Base-by-base conservation (phyloP, 2,329 filamentous ascomycete species). In the Sarocladium oryzae region DNA sequence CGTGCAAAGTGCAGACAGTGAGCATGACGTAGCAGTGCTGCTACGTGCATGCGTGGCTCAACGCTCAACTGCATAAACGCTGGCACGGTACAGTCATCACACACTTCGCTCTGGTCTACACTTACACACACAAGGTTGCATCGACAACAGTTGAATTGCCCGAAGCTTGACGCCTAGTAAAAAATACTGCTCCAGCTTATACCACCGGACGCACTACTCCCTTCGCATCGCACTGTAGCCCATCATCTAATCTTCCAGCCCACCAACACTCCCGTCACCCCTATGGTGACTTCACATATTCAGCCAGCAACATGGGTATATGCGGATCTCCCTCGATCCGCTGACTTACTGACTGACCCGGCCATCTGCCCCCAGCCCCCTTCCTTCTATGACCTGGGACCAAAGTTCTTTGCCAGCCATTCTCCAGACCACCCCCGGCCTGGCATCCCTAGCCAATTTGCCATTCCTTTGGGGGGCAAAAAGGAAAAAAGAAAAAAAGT, bases 301-400 rank as follows among this genome's bases (percentile, higher is more conserved):
- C 23, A 7, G 8, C 40, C 40, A 43, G 20, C 40, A 43, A 26
- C n/a, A 43, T 43, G 40, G 40, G 40, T 43, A 43, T 43, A 43
- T 43, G 26, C 40, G 23, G 40, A 43, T 24, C 23, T n/a, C 21
- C 23, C 28, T 30, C 13, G 7, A 7, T 43, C 40, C 23, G 40
- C 16, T 20, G 40, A 43, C 40, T 43, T n/a, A n/a, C n/a, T n/a
- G n/a, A n/a, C n/a, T n/a, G n/a, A n/a, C n/a, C n/a, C n/a, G n/a
- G n/a, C n/a, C n/a, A n/a, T 16, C 40, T 16, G 9, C 13, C 7
- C 13, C 7, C 28, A 30, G 15, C n/a, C 11, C 40, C n/a, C n/a
- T 18, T n/a, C 23, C 18, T 13, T 9, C 8, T 18, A 8, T 20
- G 18, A 18, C n/a, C 13, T 13, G 15, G 10, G 13, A 28, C 21